Conservation (phyloP, 1,284 basidiomycete species). For the Cutaneotrichosporon cutaneum region DNA sequence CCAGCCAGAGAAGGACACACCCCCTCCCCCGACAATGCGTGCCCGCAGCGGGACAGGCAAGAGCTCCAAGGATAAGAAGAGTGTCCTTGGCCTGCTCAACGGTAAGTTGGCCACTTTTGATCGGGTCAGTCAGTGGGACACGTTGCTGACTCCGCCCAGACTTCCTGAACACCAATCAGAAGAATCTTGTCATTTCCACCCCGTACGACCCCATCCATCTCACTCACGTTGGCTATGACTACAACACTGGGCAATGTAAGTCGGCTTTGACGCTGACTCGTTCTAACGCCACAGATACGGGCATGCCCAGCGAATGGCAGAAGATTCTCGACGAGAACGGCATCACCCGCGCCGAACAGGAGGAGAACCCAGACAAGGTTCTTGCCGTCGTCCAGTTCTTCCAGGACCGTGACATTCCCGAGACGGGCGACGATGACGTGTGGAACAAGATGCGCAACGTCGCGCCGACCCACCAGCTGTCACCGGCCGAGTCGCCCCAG, state of each 20-base stretch:
- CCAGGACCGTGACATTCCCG: constrained; percentile 39
- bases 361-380: constrained; percentile 94
- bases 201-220: constrained; percentile 99
- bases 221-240: constrained; percentile 99
- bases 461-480: constrained; percentile 31
- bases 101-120: constrained; percentile 32
- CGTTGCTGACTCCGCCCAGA: constrained; percentile 53
- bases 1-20: constrained; percentile 37
- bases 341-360: constrained; percentile 91
- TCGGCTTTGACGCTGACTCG: constrained; percentile 3
- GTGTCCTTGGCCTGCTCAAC: constrained; percentile 52
- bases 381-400: constrained; percentile 99
- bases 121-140: constrained; percentile 3
- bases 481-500: constrained; percentile 24
- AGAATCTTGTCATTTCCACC: constrained; percentile 81
- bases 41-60: constrained; percentile 52
- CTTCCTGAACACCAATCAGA: constrained; percentile 64
- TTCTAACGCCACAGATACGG: constrained; percentile 61
- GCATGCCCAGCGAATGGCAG: constrained; percentile 98
- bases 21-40: constrained; percentile 40
- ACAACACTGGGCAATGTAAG: constrained; percentile 87
- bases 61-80: constrained; percentile 54
- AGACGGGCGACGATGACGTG: constrained; percentile 60
- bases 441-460: constrained; percentile 69
- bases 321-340: constrained; percentile 94